phyloP scores from a whole-genome alignment of 2,329 filamentous ascomycete species.

The Trichophyton simii region DNA sequence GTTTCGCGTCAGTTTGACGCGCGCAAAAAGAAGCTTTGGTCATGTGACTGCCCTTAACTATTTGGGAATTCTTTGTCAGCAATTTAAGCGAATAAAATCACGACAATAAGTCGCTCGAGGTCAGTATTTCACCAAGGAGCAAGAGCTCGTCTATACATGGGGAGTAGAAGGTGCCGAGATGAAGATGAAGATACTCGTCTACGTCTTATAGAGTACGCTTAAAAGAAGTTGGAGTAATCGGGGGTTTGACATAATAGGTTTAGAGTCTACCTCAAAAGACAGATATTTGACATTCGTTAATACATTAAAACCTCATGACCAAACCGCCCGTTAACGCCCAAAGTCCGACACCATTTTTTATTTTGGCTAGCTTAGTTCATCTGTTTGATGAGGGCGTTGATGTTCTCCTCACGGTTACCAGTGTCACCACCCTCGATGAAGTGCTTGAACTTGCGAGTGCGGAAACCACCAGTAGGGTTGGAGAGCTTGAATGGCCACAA shows the following conservation, averaged over 20 bases:
- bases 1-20: neutral
- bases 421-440: conserved; percentile 97
- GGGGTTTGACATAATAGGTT: conserved; percentile 5
- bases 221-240: neutral
- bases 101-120: no score
- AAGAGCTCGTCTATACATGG: no score
- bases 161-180: no score
- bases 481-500: conserved; percentile 99
- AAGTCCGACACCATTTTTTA: neutral
- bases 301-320: conserved; percentile 4
- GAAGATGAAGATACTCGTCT: no score
- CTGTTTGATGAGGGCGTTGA: conserved; percentile 90
- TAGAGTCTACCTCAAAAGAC: neutral
- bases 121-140: no score
- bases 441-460: conserved; percentile 95
- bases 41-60: neutral
- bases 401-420: conserved; percentile 96
- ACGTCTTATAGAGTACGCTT: no score
- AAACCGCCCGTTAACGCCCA: conserved; percentile 5
- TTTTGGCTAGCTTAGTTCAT: conserved; percentile 64
- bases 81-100: no score
- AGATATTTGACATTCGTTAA: conserved; percentile 4
- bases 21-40: neutral
- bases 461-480: conserved; percentile 97
- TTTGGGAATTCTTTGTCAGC: no score